Percentiles rank a stretch among this genome's conserved stretches.
Conservation (phyloP, 1,139 yeast species). For the Candida pseudocylindracea region DNA sequence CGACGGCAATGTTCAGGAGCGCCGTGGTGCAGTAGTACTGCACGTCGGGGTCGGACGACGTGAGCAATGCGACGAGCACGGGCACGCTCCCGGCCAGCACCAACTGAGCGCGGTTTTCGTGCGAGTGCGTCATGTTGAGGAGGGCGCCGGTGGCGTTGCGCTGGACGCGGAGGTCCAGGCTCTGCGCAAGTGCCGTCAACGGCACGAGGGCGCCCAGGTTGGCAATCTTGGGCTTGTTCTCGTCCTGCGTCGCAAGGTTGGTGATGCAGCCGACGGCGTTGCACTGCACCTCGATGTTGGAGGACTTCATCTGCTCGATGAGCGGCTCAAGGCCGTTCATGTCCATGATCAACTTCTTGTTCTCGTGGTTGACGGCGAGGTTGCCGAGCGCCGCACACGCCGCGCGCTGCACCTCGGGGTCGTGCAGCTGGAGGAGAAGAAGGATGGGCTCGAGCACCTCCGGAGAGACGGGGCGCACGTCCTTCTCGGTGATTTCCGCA, state of each 20-base stretch:
- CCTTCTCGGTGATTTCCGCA: conserved; percentile 96
- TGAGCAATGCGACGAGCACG: conserved; percentile 70
- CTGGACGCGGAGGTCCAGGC: conserved; percentile 89
- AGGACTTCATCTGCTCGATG: conserved; percentile 92
- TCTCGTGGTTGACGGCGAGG: conserved; percentile 88
- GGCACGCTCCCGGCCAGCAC: conserved; percentile 98
- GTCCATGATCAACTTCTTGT: conserved; percentile 80
- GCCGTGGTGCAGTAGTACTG: conserved; percentile 98
- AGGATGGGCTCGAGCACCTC: conserved; percentile 88
- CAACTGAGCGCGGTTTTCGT: conserved; percentile 87
- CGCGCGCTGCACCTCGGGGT: conserved; percentile 91
- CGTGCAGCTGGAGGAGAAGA: conserved; percentile 66
- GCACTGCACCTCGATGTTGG: conserved; percentile 95
- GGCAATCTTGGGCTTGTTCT: conserved; percentile 87
- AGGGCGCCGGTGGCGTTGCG: conserved; percentile 97
- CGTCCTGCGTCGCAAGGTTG: conserved; percentile 95
- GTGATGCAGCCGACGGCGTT: conserved; percentile 98
- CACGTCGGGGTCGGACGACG: conserved; percentile 84
- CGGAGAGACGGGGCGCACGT: conserved; percentile 71
- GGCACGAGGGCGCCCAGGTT: conserved; percentile 94
- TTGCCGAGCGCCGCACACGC: conserved; percentile 98
- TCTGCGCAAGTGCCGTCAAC: conserved; percentile 78
- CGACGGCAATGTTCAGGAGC: conserved; percentile 89
- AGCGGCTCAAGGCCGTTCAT: conserved; percentile 97
- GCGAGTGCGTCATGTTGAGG: conserved; percentile 93